Conservation (phyloP, 148 eudicot species). For the Camellia sinensis region DNA sequence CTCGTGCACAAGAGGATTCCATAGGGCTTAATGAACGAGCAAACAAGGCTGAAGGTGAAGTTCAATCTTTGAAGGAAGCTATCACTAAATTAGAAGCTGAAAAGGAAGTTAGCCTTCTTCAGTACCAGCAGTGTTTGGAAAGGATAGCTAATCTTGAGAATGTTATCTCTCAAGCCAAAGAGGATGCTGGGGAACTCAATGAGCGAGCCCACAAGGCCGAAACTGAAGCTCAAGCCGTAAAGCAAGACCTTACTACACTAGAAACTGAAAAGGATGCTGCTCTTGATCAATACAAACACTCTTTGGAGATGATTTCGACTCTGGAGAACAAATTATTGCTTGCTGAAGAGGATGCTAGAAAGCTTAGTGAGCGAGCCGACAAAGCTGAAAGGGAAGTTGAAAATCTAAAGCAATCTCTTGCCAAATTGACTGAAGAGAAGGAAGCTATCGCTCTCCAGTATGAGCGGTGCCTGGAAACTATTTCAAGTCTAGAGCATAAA, state of each 20-base stretch:
- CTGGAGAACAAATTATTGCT: constrained; percentile 62
- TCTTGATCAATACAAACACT: constrained; percentile 60
- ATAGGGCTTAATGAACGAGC: constrained; percentile 57
- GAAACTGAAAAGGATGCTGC: constrained; percentile 57
- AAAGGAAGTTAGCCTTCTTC: constrained; percentile 61
- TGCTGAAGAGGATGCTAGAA: constrained; percentile 64
- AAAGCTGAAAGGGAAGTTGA: constrained; percentile 77
- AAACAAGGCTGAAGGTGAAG: constrained; percentile 71
- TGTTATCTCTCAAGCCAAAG: constrained; percentile 44
- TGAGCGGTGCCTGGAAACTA: constrained; percentile 64
- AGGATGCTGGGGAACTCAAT: constrained; percentile 38
- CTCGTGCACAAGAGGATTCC: constrained; percentile 61
- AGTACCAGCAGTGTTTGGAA: constrained; percentile 63
- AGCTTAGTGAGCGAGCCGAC: constrained; percentile 50
- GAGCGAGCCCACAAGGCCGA: constrained; percentile 60
- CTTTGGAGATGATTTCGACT: constrained; percentile 64
- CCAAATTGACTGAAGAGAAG: constrained; percentile 64
- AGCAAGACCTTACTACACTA: constrained; percentile 47
- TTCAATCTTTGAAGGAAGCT: constrained; percentile 52
- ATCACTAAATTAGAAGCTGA: constrained; percentile 65
- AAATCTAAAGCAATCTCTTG: constrained; percentile 52
- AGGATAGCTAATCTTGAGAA: constrained; percentile 58
- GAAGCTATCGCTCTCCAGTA: constrained; percentile 53
- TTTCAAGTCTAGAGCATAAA: constrained; percentile 57
- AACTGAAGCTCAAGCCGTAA: constrained; percentile 41